Conservation (phyloP, 129 eudicot species). For the Lonicera japonica region DNA sequence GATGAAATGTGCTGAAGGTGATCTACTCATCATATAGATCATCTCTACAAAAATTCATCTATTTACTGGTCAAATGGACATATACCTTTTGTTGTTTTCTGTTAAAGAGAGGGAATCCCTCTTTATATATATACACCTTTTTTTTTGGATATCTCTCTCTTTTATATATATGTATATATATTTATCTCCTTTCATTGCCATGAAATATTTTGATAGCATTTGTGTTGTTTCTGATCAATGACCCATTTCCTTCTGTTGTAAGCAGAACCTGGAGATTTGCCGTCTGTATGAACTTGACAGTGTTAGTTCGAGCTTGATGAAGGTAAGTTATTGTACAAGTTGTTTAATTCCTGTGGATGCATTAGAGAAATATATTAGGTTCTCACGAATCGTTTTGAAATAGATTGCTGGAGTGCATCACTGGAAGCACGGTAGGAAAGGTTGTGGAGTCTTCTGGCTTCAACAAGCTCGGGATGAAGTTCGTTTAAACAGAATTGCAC, state of each 20-base stretch:
- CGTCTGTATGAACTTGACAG: conserved; percentile 82
- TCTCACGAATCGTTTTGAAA: background rate
- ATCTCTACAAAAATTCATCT: no score
- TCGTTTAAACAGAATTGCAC: conserved; percentile 76
- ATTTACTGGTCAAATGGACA: no score
- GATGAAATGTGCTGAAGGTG: no score
- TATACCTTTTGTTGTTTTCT: no score
- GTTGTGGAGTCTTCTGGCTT: conserved; percentile 90
- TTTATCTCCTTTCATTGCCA: background rate
- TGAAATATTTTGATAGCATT: no score
- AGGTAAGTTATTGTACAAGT: conserved; percentile 45
- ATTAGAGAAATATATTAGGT: background rate
- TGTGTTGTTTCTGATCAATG: conserved; percentile 3
- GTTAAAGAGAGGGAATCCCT: no score
- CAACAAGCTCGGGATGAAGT: conserved; percentile 92
- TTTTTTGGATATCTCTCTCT: no score
- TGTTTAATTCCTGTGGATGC: background rate
- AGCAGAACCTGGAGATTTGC: conserved; percentile 85
- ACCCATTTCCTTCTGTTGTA: background rate
- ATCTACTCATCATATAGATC: no score
- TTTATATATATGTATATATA: background rate
- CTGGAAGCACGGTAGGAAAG: conserved; percentile 98
- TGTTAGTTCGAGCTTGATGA: conserved; percentile 68
- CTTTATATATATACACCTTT: background rate
- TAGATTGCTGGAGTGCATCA: conserved; percentile 93